A percentile compares a stretch with the other conserved stretches of the same genome.
Conservation (phyloP, 768 basidiomycete species). For the Polyporus arcularius region DNA sequence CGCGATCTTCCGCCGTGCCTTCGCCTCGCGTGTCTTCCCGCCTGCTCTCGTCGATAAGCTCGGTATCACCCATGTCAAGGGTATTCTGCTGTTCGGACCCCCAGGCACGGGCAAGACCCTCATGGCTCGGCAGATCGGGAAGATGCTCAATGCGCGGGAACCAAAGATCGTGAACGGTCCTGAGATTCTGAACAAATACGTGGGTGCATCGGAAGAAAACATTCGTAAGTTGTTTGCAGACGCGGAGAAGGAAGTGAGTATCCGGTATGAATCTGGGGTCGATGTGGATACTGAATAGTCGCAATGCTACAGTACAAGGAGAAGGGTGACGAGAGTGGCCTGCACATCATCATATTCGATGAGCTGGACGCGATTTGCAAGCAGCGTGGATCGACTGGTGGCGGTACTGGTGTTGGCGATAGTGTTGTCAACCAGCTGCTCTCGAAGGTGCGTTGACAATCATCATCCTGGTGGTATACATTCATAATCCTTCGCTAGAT, state of each 20-base stretch:
- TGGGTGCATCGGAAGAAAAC: slow-evolving; percentile 97
- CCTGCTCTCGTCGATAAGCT: slow-evolving; percentile 95
- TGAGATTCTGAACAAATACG: slow-evolving; percentile 95
- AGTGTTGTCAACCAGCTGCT: slow-evolving; percentile 98
- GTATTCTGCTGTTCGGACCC: slow-evolving; percentile 94
- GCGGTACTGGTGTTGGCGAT: slow-evolving; percentile 97
- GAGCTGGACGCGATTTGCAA: slow-evolving; percentile 99
- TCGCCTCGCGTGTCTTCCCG: slow-evolving; percentile 98
- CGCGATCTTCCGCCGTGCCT: slow-evolving; percentile 97
- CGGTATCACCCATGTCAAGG: slow-evolving; percentile 98
- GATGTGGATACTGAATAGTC: not conserved
- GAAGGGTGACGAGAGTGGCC: slow-evolving; percentile 93
- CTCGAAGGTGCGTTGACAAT: slow-evolving; percentile 69
- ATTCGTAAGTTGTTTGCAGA: slow-evolving; percentile 97
- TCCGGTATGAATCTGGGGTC: not conserved
- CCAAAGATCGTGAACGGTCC: slow-evolving; percentile 99
- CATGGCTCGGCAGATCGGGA: slow-evolving; percentile 97
- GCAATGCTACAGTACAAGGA: slow-evolving; percentile 75
- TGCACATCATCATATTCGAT: slow-evolving; percentile 99
- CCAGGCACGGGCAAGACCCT: slow-evolving; percentile 99
- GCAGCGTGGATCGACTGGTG: slow-evolving; percentile 90
- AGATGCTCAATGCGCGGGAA: slow-evolving; percentile 97
- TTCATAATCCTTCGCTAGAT: slow-evolving; percentile 53
- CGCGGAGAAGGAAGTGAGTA: slow-evolving; percentile 89
- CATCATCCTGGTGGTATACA: not conserved